These are phyloP conservation scores for Xerocomellus amylosporus DNA, from an alignment of 768 basidiomycete species.

Conservation along the genomic window DNA sequence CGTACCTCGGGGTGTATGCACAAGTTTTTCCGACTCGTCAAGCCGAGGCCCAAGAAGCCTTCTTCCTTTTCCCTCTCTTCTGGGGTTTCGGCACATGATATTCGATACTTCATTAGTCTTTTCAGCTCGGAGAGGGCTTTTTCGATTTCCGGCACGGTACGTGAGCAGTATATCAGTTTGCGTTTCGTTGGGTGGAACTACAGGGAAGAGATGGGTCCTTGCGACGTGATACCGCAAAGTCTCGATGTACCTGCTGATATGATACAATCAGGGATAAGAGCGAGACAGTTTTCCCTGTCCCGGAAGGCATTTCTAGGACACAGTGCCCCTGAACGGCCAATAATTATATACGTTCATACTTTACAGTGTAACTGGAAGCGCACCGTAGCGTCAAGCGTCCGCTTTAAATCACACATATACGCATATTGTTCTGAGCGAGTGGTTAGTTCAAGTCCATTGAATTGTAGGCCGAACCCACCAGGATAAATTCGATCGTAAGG, in stretches of 20 bases:
- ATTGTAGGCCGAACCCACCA: constrained; percentile 46
- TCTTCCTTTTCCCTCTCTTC: constrained; percentile 76
- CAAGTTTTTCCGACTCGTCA: constrained; percentile 94
- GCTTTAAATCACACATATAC: constrained; percentile 98
- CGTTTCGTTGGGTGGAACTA: constrained; percentile 91
- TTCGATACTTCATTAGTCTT: constrained; percentile 86
- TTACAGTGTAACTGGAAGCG: constrained; percentile 12
- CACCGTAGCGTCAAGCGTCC: constrained; percentile 92
- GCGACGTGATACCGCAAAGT: not conserved
- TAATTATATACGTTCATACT: not conserved
- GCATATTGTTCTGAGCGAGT: constrained; percentile 84
- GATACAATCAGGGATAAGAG: constrained; percentile 93
- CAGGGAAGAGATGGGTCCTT: not conserved
- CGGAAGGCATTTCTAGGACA: constrained; percentile 99
- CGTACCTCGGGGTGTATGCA: constrained; percentile 91
- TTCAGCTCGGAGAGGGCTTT: constrained; percentile 96
- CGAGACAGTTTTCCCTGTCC: constrained; percentile 98
- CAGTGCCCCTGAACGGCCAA: constrained; percentile 77
- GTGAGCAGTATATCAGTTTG: constrained; percentile 97
- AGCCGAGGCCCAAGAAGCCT: constrained; percentile 81
- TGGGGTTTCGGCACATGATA: constrained; percentile 65
- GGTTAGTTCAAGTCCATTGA: constrained; percentile 6
- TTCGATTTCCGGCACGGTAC: constrained; percentile 99
- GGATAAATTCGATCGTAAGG: constrained; percentile 96
- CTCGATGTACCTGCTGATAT: constrained; percentile 78